phyloP scores from a whole-genome alignment of 768 basidiomycete species.

The Lactifluus subvellereus region DNA sequence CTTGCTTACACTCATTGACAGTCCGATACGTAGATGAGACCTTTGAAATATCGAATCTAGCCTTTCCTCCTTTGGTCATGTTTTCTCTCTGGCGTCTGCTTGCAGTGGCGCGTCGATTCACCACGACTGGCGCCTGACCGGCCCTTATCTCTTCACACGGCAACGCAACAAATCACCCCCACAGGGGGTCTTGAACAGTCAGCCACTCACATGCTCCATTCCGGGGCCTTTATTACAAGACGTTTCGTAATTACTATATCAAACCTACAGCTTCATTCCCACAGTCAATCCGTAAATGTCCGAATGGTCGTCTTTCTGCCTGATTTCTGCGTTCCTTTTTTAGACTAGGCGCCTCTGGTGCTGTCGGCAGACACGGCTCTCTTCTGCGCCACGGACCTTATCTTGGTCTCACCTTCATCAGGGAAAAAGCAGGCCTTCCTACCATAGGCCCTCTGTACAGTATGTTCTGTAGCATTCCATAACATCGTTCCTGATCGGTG shows the following conservation, averaged over 20 bases:
- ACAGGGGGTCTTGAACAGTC: not conserved
- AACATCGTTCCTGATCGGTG: not conserved
- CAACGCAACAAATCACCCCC: not conserved
- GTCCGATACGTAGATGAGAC: too few relatives aligned
- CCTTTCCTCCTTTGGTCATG: not conserved
- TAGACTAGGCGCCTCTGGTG: not conserved
- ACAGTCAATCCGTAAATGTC: not conserved
- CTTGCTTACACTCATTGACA: not conserved
- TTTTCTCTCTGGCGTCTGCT: not conserved
- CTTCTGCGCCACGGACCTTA: not conserved
- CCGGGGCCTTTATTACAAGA: not conserved
- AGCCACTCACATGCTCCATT: not conserved
- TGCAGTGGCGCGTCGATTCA: not conserved
- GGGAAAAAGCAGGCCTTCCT: not conserved
- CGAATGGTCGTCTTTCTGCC: not conserved
- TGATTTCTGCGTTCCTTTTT: not conserved
- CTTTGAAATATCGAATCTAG: not conserved
- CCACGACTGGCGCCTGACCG: not conserved
- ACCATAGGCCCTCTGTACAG: not conserved
- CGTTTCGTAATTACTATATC: not conserved
- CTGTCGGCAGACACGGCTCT: not conserved
- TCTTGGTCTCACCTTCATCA: not conserved
- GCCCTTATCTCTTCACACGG: slow-evolving; percentile 7
- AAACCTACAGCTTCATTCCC: not conserved
- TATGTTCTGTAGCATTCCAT: not conserved